Base-by-base conservation (phyloP, 176 grass and related monocot genomes). In the Juncus inflexus region DNA sequence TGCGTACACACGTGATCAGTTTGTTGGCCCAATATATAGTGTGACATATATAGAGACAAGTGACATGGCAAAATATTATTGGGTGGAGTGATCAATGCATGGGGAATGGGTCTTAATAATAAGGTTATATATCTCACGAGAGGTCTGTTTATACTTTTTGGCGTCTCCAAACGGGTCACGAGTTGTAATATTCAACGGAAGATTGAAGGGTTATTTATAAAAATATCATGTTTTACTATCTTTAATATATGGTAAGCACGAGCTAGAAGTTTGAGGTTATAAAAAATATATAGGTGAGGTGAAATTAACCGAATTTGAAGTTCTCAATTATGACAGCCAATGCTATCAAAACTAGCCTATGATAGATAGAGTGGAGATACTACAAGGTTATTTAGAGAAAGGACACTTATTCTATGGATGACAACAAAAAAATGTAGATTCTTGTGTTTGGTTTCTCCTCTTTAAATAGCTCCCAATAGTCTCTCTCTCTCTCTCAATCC, bases 391-490 rank as follows among this genome's bases (percentile, higher is more conserved):
- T 71, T 28, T 16, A 71, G 39, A 35, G 50, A 71, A 35, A 35
- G 43, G 52, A 67, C 65, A 67, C 45, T 52, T 51, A 3, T 53
- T 67, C 55, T 71, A 15, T 59, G 67, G 52, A 71, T 71, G 52
- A 60, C 52, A 58, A 70, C 9, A 58, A 45, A 58, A 16, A 15
- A 45, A 11, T 16, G 14, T 15, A 43, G 39, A 71, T 58, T 58
- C 54, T 71, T 28, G 14, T 55, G 39, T 71, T 58, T 71, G 54
- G 53, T 71, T 60, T 52, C 51, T 69, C 39, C 53, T 71, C 68
- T 71, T 55, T 71, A 71, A 71, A 71, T 71, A 71, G 39, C 53
- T 43, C 68, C 40, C 35, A 40, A 55, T 61, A 69, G 12, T 59
- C 10, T 58, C 54, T 10, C 6, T 37, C 37, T 28, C 19, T 28